Evolutionary conservation across 176 grass and related monocot species (phyloP).

Genomic region (Oropetium thomaeum): DNA sequence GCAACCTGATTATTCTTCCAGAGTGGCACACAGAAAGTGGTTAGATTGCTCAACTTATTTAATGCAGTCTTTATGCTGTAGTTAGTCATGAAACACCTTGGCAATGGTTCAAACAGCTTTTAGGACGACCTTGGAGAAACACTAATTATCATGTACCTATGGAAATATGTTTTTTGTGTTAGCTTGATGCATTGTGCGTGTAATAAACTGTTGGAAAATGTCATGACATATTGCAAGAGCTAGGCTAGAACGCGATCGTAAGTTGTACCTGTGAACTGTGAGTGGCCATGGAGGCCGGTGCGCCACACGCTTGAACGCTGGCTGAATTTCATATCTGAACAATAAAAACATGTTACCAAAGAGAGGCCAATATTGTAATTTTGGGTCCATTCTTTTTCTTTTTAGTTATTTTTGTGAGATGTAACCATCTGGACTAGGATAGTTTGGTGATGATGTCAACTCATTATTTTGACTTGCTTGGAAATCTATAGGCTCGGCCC

Average conservation of each 20-base stretch:
- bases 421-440: not conserved
- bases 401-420: not conserved
- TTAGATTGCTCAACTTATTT: conserved; percentile 23
- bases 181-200: not conserved
- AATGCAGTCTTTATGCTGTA: conserved; percentile 25
- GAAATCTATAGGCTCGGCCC: conserved; percentile 67
- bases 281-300: too few relatives aligned
- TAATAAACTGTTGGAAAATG: conserved; percentile 9
- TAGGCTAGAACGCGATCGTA: too few relatives aligned
- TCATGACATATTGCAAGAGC: too few relatives aligned
- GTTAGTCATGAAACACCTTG: conserved; percentile 36
- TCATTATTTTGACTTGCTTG: conserved; percentile 9
- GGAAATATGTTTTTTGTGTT: not conserved
- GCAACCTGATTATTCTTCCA: conserved; percentile 49
- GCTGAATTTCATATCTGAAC: not conserved
- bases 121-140: conserved; percentile 10
- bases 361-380: not conserved
- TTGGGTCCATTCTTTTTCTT: not conserved
- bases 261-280: too few relatives aligned
- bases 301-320: too few relatives aligned
- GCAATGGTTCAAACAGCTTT: conserved; percentile 26
- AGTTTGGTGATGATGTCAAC: conserved; percentile 7
- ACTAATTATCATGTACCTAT: conserved; percentile 13
- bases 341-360: not conserved
- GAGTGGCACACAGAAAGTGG: conserved; percentile 44